Evolutionary conservation across 116 monocot genomes (phyloP), one percentile per base, ranked within the genome.

Genomic region (Cymodocea nodosa): DNA sequence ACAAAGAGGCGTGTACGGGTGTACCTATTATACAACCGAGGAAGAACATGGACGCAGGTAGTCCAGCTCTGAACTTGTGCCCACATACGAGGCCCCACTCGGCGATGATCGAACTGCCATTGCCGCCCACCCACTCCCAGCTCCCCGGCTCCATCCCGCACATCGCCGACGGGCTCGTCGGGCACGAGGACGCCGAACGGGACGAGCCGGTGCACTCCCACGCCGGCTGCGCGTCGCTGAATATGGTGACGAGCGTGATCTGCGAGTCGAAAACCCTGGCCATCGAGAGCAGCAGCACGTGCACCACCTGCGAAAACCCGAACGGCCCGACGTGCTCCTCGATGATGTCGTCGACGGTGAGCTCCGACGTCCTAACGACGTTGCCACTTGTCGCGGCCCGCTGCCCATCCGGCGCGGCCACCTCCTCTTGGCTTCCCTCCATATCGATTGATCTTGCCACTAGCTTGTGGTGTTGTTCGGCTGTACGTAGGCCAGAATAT

Each of bases 211-310:
- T 52, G 76, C 89, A 89, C 66, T 72, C 68, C 89, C 94, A 89
- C 3, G 59, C 44, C 2, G 89, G 94, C 65, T 86, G 84, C 0
- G 82, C 77, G 49, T 94, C 94, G 56, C 71, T 80, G 66, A 94
- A 94, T 25, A 89, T 80, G 6, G 94, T 89, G 17, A 89, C 72
- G 44, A 94, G 71, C 15, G 89, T 89, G 72, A 74, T 72, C 73
- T 89, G 89, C 1, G 89, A 73, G 60, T 94, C 94, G n/a, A 94
- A 89, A 2, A 77, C 71, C 86, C 94, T 84, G 0, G 93, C 86
- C 0, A 93, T 35, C 17, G 89, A 83, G 15, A 89, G 82, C 40
- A 93, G 54, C 53, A 84, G 66, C 44, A 84, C 84, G 0, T 89
- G 89, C 4, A 89, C 20, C 5, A 86, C 48, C 68, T 94, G 94